Evolutionary conservation across 2,329 filamentous ascomycete species (phyloP), one percentile per base, ranked within the genome.

Genomic region (Alternaria triticina): DNA sequence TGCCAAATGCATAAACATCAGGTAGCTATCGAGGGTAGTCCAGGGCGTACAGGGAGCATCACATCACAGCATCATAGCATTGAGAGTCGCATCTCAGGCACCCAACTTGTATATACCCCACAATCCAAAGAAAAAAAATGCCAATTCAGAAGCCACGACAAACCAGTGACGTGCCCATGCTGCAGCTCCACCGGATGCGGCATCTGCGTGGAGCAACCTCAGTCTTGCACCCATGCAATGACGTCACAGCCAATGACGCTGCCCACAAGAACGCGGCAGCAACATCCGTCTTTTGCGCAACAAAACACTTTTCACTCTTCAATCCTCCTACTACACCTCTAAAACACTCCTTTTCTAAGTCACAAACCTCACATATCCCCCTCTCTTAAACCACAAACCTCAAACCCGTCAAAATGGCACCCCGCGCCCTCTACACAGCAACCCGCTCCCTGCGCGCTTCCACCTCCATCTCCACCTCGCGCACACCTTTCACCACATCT

Each of bases 341-440:
- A 8, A 23, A 6, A 11, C 2, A 1, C 8, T 3, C 4, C 6
- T 30, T 3, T 2, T 0, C 1, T 17, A 36, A 23, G 4, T 12
- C 6, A 36, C 1, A 36, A 23, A 23, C 28, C 13, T 25, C 20
- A 17, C 30, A 36, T 3, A 10, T 6, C n/a, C n/a, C 33, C 20
- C 5, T 2, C 46, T 22, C 20, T 30, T 12, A 40, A 55, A 27
- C 27, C 27, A 3, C 27, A n/a, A 57, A 4, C 25, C 30, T 15
- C 30, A 15, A 33, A 15, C 30, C 30, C 30, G 2, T 30, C 45
- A 68, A 27, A 43, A 73, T 73, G 70, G 56, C 68, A 55, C 57
- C 66, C 56, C 67, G 65, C 56, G 25, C 56, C 10, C 58, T 70
- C n/a, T 20, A 66, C 63, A 62, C 65, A 27, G 65, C 62, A 12